Conservation (phyloP, 441 rosid genomes). For the Metrosideros polymorpha region DNA sequence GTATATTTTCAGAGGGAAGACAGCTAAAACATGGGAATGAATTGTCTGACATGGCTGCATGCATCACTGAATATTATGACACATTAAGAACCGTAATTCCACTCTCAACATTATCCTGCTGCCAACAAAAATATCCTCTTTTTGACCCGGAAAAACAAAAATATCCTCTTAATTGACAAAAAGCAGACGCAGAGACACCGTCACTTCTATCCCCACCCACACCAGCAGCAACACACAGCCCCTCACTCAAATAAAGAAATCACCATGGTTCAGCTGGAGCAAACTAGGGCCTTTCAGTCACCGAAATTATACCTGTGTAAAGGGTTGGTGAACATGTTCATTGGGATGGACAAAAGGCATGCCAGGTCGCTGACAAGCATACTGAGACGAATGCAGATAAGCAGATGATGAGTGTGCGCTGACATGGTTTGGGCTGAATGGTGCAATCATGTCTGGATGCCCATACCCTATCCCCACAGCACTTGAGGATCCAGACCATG, state of each 20-base stretch:
- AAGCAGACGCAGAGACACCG: background rate
- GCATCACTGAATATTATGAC: background rate
- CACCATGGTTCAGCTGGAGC: background rate
- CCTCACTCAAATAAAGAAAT: background rate
- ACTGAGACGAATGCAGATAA: conserved; percentile 58
- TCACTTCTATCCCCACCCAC: background rate
- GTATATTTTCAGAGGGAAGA: background rate
- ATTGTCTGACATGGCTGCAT: background rate
- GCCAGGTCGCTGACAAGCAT: conserved; percentile 69
- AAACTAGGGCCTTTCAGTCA: background rate
- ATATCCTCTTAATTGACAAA: background rate
- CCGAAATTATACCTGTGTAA: conserved; percentile 45
- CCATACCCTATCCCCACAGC: conserved; percentile 62
- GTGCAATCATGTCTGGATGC: conserved; percentile 63
- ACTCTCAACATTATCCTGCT: background rate
- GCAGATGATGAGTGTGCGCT: conserved; percentile 44
- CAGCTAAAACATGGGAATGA: background rate
- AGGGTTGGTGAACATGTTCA: conserved; percentile 56
- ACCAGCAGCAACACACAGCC: background rate
- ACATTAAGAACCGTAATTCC: background rate
- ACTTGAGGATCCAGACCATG: conserved; percentile 43
- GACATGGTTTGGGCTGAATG: conserved; percentile 51
- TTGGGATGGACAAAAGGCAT: conserved; percentile 50
- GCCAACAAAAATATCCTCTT: background rate
- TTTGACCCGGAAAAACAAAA: background rate